Evolutionary conservation across 805 yeast species (phyloP).

Genomic region (Cyberlindnera xylosilytica): DNA sequence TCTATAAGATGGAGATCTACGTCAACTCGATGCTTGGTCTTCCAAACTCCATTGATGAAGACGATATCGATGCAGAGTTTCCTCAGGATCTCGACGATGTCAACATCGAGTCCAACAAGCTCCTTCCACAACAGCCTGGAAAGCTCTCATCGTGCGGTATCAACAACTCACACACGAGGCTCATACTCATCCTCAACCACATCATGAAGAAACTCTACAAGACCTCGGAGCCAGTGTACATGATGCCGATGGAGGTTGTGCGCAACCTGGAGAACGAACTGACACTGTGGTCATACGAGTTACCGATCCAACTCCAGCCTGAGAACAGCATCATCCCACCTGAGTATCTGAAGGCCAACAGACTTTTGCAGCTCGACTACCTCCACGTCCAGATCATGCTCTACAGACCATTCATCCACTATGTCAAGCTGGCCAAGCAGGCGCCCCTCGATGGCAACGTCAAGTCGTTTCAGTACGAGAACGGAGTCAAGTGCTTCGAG

Average conservation of each 20-base stretch:
- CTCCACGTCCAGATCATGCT: constrained; percentile 80
- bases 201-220: constrained; percentile 77
- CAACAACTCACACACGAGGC: constrained; percentile 80
- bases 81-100: constrained; percentile 87
- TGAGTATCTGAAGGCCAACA: constrained; percentile 67
- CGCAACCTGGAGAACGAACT: constrained; percentile 68
- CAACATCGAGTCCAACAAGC: constrained; percentile 40
- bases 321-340: constrained; percentile 34
- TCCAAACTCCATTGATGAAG: constrained; percentile 72
- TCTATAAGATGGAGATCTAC: constrained; percentile 87
- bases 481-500: constrained; percentile 81
- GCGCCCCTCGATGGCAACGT: constrained; percentile 32
- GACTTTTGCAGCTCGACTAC: constrained; percentile 68
- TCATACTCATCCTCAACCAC: constrained; percentile 66
- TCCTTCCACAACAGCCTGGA: constrained; percentile 32
- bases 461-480: constrained; percentile 48
- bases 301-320: constrained; percentile 70
- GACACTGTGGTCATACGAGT: constrained; percentile 65
- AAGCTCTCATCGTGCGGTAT: constrained; percentile 42
- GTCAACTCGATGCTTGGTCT: constrained; percentile 86
- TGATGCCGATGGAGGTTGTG: constrained; percentile 44
- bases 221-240: constrained; percentile 35
- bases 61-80: constrained; percentile 82
- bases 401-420: constrained; percentile 87
- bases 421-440: constrained; percentile 33